These are phyloP conservation scores for Fusarium nanum DNA, from an alignment of 2,329 filamentous ascomycete genomes.

Conservation along the genomic window DNA sequence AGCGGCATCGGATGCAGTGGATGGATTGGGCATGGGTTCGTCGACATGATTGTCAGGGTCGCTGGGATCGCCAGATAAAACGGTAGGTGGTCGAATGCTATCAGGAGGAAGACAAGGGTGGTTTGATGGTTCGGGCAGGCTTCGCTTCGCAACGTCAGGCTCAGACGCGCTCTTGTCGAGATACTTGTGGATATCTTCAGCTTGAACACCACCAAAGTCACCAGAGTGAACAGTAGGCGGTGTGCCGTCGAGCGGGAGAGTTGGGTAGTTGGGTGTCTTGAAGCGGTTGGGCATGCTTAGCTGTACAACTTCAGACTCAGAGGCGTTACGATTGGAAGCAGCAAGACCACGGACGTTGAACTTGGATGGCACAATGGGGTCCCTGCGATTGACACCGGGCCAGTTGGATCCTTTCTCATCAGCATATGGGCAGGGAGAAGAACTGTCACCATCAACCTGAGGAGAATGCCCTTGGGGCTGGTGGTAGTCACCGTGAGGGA, in stretches of 20 bases:
- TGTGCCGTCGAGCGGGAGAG: not conserved
- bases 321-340: not conserved
- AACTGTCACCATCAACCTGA: rapidly evolving
- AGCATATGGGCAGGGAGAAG: not conserved
- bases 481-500: not conserved
- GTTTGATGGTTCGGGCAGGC: not conserved
- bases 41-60: not conserved
- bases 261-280: not conserved
- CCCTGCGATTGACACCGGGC: too few relatives aligned
- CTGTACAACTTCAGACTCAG: too few relatives aligned
- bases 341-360: not conserved
- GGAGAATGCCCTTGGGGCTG: not conserved
- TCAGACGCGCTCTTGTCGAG: not conserved
- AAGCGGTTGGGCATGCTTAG: not conserved
- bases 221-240: not conserved
- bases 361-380: not conserved
- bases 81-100: not conserved
- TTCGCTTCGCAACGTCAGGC: not conserved
- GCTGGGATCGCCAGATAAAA: not conserved
- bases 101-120: not conserved
- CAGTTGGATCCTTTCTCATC: rapidly evolving
- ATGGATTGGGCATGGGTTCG: not conserved
- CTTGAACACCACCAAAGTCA: not conserved
- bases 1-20: not conserved
- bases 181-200: not conserved